phyloP scores from a whole-genome alignment of 2,329 filamentous ascomycete genomes.

The Penicillium sp. region DNA sequence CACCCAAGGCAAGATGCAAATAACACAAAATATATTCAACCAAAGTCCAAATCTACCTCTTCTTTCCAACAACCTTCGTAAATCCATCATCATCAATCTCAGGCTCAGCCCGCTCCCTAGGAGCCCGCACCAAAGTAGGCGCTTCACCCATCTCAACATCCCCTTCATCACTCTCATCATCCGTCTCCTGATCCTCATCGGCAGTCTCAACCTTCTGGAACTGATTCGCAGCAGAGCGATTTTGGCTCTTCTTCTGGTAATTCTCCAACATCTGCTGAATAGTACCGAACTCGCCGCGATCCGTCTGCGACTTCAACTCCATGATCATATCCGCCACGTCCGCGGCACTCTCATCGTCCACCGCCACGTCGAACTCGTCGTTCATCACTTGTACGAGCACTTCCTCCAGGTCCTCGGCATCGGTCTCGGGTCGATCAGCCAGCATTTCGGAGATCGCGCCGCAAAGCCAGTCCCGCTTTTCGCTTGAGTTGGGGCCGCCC shows the following conservation, averaged over 20 bases:
- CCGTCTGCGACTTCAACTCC: slow-evolving; percentile 62
- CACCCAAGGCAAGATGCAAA: background rate
- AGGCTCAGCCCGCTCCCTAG: slow-evolving; percentile 64
- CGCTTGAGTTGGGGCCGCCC: slow-evolving; percentile 76
- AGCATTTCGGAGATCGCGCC: slow-evolving; percentile 83
- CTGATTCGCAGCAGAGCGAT: slow-evolving; percentile 35
- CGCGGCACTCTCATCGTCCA: slow-evolving; percentile 83
- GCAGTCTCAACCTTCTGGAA: slow-evolving; percentile 39
- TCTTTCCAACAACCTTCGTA: slow-evolving; percentile 68
- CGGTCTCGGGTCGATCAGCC: slow-evolving; percentile 58
- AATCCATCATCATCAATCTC: slow-evolving; percentile 81
- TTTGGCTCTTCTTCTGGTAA: slow-evolving; percentile 40
- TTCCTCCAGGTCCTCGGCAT: slow-evolving; percentile 76
- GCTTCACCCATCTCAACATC: slow-evolving; percentile 69
- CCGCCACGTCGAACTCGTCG: slow-evolving; percentile 90
- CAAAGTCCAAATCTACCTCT: slow-evolving; percentile 38
- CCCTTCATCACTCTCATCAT: slow-evolving; percentile 54
- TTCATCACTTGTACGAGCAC: slow-evolving; percentile 86
- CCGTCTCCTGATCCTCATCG: slow-evolving; percentile 57
- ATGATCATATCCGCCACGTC: slow-evolving; percentile 73
- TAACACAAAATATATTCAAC: background rate
- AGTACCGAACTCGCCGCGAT: slow-evolving; percentile 63
- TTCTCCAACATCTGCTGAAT: slow-evolving; percentile 60
- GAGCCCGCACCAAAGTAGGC: slow-evolving; percentile 56
- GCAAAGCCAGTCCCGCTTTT: slow-evolving; percentile 96